A percentile compares a stretch with the other conserved stretches of the same genome.
phyloP scores from a whole-genome alignment of 306 rosid genomes.

The Quercus aquifolioides region DNA sequence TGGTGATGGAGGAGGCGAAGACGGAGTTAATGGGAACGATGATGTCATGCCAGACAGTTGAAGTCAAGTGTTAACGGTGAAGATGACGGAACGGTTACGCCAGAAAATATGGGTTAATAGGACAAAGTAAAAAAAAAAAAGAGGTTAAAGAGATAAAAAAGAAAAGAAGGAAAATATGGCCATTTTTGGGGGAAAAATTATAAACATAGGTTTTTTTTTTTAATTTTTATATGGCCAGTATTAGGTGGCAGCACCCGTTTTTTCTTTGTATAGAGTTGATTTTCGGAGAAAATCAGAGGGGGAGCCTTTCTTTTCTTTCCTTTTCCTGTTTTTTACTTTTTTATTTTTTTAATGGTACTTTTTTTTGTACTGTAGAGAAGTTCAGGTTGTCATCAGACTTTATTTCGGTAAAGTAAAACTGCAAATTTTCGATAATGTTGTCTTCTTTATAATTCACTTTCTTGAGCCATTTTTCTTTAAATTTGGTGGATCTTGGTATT shows the following conservation, averaged over 20 bases:
- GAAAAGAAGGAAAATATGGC: slow-evolving; percentile 16
- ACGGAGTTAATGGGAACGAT: slow-evolving; percentile 13
- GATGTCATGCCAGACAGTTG: slow-evolving; percentile 44
- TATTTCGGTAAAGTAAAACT: slow-evolving; percentile 20
- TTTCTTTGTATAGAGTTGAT: slow-evolving; percentile 13
- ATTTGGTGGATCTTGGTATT: too few relatives aligned
- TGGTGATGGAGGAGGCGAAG: slow-evolving; percentile 31
- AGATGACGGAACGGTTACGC: slow-evolving; percentile 23
- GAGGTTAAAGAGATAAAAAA: not conserved
- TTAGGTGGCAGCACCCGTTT: not conserved
- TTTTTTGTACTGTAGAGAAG: slow-evolving; percentile 22
- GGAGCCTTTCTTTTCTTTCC: slow-evolving; percentile 1
- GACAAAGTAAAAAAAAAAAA: not conserved
- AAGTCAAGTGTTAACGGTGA: not conserved
- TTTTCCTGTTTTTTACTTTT: too few relatives aligned
- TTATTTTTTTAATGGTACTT: not conserved
- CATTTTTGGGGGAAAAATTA: slow-evolving; percentile 24
- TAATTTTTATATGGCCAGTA: too few relatives aligned
- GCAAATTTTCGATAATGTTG: not conserved
- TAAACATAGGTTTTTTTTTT: not conserved
- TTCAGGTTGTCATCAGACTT: slow-evolving; percentile 22
- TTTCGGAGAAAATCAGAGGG: not conserved
- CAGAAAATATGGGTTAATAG: not conserved
- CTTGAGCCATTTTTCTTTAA: too few relatives aligned
- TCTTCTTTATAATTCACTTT: not conserved